Base-by-base conservation (phyloP, 768 basidiomycete species). In the Leccinum subgranulosum region DNA sequence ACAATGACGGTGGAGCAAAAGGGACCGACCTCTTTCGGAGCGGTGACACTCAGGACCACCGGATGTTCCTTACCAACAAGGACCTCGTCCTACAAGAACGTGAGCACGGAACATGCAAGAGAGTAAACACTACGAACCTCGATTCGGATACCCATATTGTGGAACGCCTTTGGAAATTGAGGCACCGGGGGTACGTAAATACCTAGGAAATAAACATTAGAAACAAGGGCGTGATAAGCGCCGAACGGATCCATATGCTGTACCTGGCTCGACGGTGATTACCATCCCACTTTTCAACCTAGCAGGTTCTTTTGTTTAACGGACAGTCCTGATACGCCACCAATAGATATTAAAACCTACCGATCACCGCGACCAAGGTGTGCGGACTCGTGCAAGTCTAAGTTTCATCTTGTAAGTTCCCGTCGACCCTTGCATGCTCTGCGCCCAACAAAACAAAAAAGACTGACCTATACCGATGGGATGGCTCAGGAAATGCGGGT, bases 401-500 rank as follows among this genome's bases (percentile, higher is more conserved):
- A 12, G 39, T 54, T 68, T 39, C 60, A 58, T 57, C 6, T 55
- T 48, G 7, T 65, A 11, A 51, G 63, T 53, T 57, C 45, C 45
- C 49, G 56, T 61, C 47, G 53, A 23, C 29, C 56, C 36, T 60
- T 41, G 46, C 27, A 55, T 49, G 39, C 47, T 48, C 47, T 43
- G 49, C 29, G 27, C 17, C 21, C 39, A 45, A 33, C 21, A 46
- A 46, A 15, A 34, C 27, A 53, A 51, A 34, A 34, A 55, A 27
- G 49, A 73, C 84, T 51, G 49, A 88, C 90, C 90, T 51, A 97
- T 86, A 6, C 97, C 97, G 36, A 98, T 87, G 7, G 91, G 90
- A 75, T 99, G 97, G 27, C 90, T 85, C 49, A 99, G 72, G 61
- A 86, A 93, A 76, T 99, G 97, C 1, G 97, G 97, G 68, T 98